Evolutionary conservation across 2,329 filamentous ascomycete species (phyloP).

Genomic region (Blumeria hordei): DNA sequence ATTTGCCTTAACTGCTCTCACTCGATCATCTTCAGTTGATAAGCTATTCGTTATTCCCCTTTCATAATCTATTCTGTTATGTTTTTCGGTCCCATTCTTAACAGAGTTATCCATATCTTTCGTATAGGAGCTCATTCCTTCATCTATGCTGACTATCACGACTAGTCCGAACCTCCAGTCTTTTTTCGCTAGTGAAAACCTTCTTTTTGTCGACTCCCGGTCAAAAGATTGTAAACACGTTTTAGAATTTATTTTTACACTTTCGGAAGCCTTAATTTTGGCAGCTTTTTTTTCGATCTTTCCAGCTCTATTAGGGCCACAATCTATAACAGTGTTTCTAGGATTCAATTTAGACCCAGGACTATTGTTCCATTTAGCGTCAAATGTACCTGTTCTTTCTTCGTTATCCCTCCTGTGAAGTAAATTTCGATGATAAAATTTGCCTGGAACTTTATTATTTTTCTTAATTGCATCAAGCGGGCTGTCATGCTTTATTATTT

Average conservation of each 20-base stretch:
- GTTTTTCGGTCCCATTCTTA: constrained; percentile 14
- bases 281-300: background rate
- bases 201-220: constrained; percentile 9
- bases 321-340: constrained; percentile 10
- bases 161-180: constrained; percentile 74
- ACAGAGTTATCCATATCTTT: constrained; percentile 10
- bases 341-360: background rate
- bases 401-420: too few species aligned
- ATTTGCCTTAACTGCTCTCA: constrained; percentile 44
- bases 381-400: background rate
- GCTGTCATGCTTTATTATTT: background rate
- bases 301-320: constrained; percentile 12
- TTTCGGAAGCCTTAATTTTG: background rate
- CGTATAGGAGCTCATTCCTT: constrained; percentile 20
- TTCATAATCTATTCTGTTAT: constrained; percentile 2
- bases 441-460: background rate
- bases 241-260: background rate
- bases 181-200: constrained; percentile 19
- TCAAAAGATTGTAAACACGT: background rate
- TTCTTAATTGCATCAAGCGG: background rate
- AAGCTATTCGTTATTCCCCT: constrained; percentile 5
- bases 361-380: background rate
- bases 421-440: background rate
- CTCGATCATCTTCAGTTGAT: constrained; percentile 1
- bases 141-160: constrained; percentile 58